Evolutionary conservation across 2,329 filamentous ascomycete genomes (phyloP).

Genomic region (Alternaria longipes): DNA sequence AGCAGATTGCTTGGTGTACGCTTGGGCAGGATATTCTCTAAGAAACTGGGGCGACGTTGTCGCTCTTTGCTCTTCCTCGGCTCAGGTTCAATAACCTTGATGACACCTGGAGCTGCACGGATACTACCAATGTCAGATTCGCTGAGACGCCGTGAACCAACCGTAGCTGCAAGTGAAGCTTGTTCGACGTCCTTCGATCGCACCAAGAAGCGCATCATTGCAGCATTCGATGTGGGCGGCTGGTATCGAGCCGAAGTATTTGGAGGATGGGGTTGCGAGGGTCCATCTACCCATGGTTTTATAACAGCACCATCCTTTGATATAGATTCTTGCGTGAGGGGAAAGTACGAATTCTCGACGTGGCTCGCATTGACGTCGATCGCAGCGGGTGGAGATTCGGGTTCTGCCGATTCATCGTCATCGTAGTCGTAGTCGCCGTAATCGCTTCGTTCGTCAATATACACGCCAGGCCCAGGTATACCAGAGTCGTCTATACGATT

Average conservation of each 20-base stretch:
- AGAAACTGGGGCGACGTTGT: slow-evolving; percentile 62
- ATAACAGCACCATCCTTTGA: slow-evolving; percentile 35
- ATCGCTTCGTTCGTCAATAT: slow-evolving; percentile 52
- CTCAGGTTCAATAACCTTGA: slow-evolving; percentile 67
- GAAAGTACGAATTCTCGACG: slow-evolving; percentile 44
- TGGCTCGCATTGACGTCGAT: slow-evolving; percentile 40
- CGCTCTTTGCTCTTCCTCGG: slow-evolving; percentile 48
- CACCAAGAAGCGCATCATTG: slow-evolving; percentile 62
- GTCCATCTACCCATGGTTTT: slow-evolving; percentile 61
- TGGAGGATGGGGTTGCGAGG: slow-evolving; percentile 39
- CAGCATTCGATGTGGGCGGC: slow-evolving; percentile 63
- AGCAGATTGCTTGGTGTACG: slow-evolving; percentile 53
- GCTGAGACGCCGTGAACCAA: slow-evolving; percentile 72
- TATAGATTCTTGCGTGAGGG: slow-evolving; percentile 32
- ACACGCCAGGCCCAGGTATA: slow-evolving; percentile 62
- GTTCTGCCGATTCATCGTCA: slow-evolving; percentile 42
- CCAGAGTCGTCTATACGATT: slow-evolving; percentile 48
- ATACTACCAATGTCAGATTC: slow-evolving; percentile 71
- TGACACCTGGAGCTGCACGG: slow-evolving; percentile 65
- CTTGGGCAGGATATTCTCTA: slow-evolving; percentile 57
- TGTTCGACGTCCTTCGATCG: slow-evolving; percentile 63
- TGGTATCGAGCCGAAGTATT: slow-evolving; percentile 54
- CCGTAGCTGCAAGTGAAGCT: slow-evolving; percentile 69
- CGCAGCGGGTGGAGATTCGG: slow-evolving; percentile 49
- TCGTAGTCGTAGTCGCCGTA: slow-evolving; percentile 49